Base-by-base conservation (phyloP, 805 yeast genomes). In the Jamesozyma piceae region DNA sequence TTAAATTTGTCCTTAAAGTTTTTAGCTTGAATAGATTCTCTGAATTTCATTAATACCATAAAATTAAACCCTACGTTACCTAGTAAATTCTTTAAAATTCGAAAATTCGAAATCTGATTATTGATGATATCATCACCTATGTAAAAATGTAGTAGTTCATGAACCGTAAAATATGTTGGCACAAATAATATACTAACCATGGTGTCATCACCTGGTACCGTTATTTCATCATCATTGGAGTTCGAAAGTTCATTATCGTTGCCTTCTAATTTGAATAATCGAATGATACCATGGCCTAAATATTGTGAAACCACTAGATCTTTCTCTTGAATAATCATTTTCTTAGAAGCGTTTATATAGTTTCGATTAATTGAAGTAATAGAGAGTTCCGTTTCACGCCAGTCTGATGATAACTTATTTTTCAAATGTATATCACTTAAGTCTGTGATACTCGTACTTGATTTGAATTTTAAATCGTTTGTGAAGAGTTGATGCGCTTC, bases 151-250 rank as follows among this genome's bases (percentile, higher is more conserved):
- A 88, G 60, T 20, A 89, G 58, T 53, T 88, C 96, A 20, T 87
- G 81, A 0, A 90, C 84, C 0, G 95, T 80, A 60, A 88, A 81
- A 58, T 88, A 89, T 10, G 83, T 78, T 0, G 97, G 97, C 0
- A 88, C 80, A 0, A 94, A 88, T n/a, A 87, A 61, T 17, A 87
- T 82, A 1, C 90, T 78, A 3, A 85, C 75, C 64, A 82, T 81
- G 1, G 87, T 74, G 29, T 73, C 78, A 54, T 79, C 82, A 0
- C 78, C 78, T 3, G 64, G 60, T 6, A 60, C 59, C 18, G 58
- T 62, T 24, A 50, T 41, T 15, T 51, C 55, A 10, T 42, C 42
- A 3, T 49, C 52, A 19, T 41, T 35, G 15, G 3, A 15, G 8
- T n/a, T 15, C 2, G 26, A 3, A 5, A 15, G 2, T 2, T 34